A percentile compares a stretch with the other conserved stretches of the same genome.
phyloP scores from a whole-genome alignment of 2,329 filamentous ascomycete genomes.

The Diplodia mutila region DNA sequence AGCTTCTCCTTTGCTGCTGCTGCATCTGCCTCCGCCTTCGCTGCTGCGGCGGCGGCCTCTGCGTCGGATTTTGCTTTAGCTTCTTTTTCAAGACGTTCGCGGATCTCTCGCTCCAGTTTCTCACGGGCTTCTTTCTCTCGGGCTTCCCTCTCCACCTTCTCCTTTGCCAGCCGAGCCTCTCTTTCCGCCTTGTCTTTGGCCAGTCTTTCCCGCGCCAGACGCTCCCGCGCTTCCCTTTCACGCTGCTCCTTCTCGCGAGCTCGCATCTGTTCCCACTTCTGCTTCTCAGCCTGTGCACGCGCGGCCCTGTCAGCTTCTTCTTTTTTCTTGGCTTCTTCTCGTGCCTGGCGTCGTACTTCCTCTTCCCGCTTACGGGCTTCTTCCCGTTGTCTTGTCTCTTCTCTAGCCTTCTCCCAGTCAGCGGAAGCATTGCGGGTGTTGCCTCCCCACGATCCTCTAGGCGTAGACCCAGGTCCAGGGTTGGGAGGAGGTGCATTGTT shows the following conservation, averaged over 20 bases:
- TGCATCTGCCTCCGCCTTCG: constrained; percentile 39
- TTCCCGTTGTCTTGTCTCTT: constrained; percentile 66
- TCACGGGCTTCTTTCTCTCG: constrained; percentile 49
- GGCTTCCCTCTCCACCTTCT: constrained; percentile 40
- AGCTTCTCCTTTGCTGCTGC: constrained; percentile 35
- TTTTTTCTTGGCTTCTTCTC: constrained; percentile 36
- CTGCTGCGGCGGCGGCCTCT: constrained; percentile 40
- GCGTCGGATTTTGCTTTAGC: constrained; percentile 29
- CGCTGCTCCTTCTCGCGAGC: constrained; percentile 53
- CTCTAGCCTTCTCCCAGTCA: constrained; percentile 70
- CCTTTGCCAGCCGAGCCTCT: constrained; percentile 39
- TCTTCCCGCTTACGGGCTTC: constrained; percentile 56
- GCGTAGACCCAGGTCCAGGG: constrained; percentile 31
- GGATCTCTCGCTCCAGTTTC: constrained; percentile 39
- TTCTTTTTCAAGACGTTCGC: constrained; percentile 35
- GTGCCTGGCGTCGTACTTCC: constrained; percentile 22
- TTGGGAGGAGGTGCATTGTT: constrained; percentile 23
- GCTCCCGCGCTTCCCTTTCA: constrained; percentile 53
- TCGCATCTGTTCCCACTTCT: constrained; percentile 56
- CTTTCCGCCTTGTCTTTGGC: constrained; percentile 45
- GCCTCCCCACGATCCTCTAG: constrained; percentile 33
- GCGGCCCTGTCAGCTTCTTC: constrained; percentile 53
- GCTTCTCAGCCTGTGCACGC: constrained; percentile 53
- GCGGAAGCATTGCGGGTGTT: constrained; percentile 30
- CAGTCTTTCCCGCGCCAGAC: constrained; percentile 46